Evolutionary conservation across 2,329 filamentous ascomycete genomes (phyloP).

Genomic region (Penicillium sp.): DNA sequence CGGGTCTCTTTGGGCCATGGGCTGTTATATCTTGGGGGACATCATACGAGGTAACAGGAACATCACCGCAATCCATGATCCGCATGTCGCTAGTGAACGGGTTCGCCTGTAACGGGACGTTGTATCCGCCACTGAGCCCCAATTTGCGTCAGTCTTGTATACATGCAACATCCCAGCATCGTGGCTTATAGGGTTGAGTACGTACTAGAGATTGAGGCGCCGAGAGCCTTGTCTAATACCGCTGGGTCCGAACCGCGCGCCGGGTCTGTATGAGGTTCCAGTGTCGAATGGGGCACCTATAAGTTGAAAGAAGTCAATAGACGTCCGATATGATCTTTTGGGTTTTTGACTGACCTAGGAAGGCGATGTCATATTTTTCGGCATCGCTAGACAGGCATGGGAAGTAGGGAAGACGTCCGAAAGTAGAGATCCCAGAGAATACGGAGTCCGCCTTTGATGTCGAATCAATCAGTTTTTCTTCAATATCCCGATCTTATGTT

Average conservation of each 20-base stretch:
- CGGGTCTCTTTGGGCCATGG: too few relatives aligned
- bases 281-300: slow-evolving; percentile 81
- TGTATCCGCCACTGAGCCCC: slow-evolving; percentile 75
- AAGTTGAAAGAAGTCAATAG: background rate
- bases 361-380: slow-evolving; percentile 80
- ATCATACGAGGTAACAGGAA: slow-evolving; percentile 77
- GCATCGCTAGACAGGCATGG: slow-evolving; percentile 72
- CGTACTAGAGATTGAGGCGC: slow-evolving; percentile 83
- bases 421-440: slow-evolving; percentile 85
- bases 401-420: slow-evolving; percentile 75
- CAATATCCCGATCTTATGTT: too few relatives aligned
- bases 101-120: slow-evolving; percentile 77
- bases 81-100: slow-evolving; percentile 81
- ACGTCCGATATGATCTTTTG: background rate
- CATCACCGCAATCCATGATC: slow-evolving; percentile 80
- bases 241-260: slow-evolving; percentile 80
- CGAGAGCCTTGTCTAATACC: slow-evolving; percentile 85
- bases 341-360: slow-evolving; percentile 61
- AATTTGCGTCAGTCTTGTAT: slow-evolving; percentile 27
- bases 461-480: too few relatives aligned
- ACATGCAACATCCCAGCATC: too few relatives aligned
- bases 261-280: slow-evolving; percentile 80
- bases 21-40: background rate
- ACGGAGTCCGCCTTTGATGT: slow-evolving; percentile 73
- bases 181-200: slow-evolving; percentile 19